Base-by-base conservation (phyloP, 345 rosid genomes). In the Camelina hispida region DNA sequence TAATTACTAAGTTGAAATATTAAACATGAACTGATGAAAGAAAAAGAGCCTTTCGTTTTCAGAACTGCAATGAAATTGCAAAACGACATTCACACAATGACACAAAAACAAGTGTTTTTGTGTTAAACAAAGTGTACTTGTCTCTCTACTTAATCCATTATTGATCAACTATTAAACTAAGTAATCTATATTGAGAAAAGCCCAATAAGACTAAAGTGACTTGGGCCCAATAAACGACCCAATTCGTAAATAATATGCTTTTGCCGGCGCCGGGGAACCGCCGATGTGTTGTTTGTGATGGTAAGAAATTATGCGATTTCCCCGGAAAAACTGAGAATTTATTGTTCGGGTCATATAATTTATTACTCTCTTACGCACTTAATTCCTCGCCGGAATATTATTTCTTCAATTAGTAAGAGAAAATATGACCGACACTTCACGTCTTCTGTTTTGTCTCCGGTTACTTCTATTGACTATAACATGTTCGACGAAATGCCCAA, bases 401-500 rank as follows among this genome's bases (percentile, higher is more conserved):
- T n/a, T n/a, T 34, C 53, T 43, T 60, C 55, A 34, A 25, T 5
- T 64, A 25, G 7, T 44, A 53, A 54, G 63, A 47, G 30, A 67
- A 54, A 67, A 52, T 53, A 78, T 73, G 70, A 73, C 9, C 43
- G 60, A 53, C n/a, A 35, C 32, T 60, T 44, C 47, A 3, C 47
- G 2, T 60, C 74, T 0, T 10, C 13, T 54, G 55, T 32, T 16
- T 2, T 3, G 62, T 28, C 59, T 60, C 68, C 2, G 72, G 87
- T 42, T 78, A 79, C 46, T 17, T 7, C 44, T 60, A 38, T 23
- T 46, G 82, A 11, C 61, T 22, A 28, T 53, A 68, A 80, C 5
- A 4, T 72, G 81, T 82, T 85, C 71, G 92, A 80, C 32, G 74
- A 79, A 87, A 79, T 79, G 84, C 71, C 81, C 25, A 59, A 78